Percentiles rank a stretch among this genome's conserved stretches.
Conservation (phyloP, 352 stramenopile species). For the Globisporangium recalcitrans region DNA sequence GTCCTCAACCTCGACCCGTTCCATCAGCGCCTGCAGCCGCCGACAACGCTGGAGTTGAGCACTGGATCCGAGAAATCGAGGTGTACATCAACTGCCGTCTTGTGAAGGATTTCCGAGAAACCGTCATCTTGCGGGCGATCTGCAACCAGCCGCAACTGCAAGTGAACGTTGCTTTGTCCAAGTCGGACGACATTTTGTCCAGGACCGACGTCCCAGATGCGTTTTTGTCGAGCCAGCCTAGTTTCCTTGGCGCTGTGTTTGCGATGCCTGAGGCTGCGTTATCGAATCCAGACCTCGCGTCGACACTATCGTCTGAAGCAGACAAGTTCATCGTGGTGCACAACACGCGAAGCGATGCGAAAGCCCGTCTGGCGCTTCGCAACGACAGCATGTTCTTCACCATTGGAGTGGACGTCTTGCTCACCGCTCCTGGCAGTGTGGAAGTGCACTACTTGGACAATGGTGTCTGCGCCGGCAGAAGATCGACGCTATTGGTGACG, state of each 20-base stretch:
- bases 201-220: slow-evolving; percentile 19
- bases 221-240: slow-evolving; percentile 47
- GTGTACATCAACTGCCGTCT: slow-evolving; percentile 86
- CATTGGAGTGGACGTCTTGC: slow-evolving; percentile 44
- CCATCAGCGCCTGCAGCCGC: not conserved
- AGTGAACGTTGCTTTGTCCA: slow-evolving; percentile 53
- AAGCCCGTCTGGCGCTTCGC: slow-evolving; percentile 63
- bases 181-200: slow-evolving; percentile 29
- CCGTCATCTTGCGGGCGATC: slow-evolving; percentile 67
- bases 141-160: slow-evolving; percentile 77
- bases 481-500: slow-evolving; percentile 60
- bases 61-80: slow-evolving; percentile 82
- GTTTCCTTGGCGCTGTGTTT: slow-evolving; percentile 80
- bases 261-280: slow-evolving; percentile 68
- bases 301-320: slow-evolving; percentile 26
- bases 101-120: slow-evolving; percentile 86
- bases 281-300: slow-evolving; percentile 27
- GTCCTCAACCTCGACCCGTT: slow-evolving; percentile 45
- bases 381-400: slow-evolving; percentile 88
- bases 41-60: slow-evolving; percentile 22
- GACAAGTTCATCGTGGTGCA: slow-evolving; percentile 76
- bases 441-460: slow-evolving; percentile 64
- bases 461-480: slow-evolving; percentile 61
- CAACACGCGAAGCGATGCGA: slow-evolving; percentile 62
- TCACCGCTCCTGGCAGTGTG: slow-evolving; percentile 30